phyloP scores from a whole-genome alignment of 2,329 filamentous ascomycete species.

The Penicillium italicum region DNA sequence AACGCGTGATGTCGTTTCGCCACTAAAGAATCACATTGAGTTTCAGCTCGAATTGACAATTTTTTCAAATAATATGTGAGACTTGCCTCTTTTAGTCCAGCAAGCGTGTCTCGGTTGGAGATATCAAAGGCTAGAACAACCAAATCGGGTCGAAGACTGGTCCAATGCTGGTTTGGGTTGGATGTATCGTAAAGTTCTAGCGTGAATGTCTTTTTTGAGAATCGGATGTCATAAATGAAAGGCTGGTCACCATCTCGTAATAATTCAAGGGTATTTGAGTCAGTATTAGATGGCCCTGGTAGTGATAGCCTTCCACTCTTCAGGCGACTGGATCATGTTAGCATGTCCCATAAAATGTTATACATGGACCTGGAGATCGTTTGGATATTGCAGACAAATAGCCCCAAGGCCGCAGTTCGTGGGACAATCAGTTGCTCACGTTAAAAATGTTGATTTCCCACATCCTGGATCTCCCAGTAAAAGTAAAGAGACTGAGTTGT shows the following conservation, averaged over 20 bases:
- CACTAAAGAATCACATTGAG: conserved; percentile 29
- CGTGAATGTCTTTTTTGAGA: conserved; percentile 54
- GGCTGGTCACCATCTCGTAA: conserved; percentile 57
- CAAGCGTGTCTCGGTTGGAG: conserved; percentile 50
- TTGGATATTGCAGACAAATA: background rate
- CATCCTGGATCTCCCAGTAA: conserved; percentile 58
- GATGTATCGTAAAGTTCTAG: conserved; percentile 57
- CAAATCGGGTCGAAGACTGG: conserved; percentile 52
- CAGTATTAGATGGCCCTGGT: conserved; percentile 21
- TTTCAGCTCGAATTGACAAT: background rate
- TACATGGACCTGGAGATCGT: background rate
- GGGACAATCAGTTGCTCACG: conserved; percentile 46
- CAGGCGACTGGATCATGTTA: conserved; percentile 14
- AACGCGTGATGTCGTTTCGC: conserved; percentile 42
- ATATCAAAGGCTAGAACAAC: conserved; percentile 60
- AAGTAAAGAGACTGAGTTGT: conserved; percentile 43
- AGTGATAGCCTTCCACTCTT: conserved; percentile 17
- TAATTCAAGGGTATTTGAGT: conserved; percentile 37
- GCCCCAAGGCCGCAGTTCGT: no score
- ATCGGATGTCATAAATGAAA: conserved; percentile 56
- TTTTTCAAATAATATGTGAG: background rate
- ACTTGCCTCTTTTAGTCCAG: conserved; percentile 43
- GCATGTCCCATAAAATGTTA: background rate
- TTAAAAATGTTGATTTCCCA: conserved; percentile 61
- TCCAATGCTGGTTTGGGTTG: conserved; percentile 54